These are phyloP conservation scores for Pelargonium fulgidum DNA, from an alignment of 441 rosid species.

Conservation along the genomic window DNA sequence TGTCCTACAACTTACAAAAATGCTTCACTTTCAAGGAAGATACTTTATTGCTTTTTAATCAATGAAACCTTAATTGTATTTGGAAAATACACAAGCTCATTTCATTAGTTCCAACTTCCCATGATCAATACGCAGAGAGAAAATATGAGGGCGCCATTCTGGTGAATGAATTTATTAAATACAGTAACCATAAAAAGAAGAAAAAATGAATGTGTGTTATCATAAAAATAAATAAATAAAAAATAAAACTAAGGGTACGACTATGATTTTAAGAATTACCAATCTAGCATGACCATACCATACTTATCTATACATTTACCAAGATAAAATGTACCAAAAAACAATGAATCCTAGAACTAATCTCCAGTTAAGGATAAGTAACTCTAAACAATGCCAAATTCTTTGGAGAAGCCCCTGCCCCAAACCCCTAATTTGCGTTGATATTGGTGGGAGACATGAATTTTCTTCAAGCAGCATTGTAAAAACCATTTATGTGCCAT, in stretches of 20 bases:
- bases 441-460: not conserved
- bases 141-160: not conserved
- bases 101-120: not conserved
- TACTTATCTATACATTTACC: no score
- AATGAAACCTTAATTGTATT: no score
- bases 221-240: no score
- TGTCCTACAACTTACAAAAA: not conserved
- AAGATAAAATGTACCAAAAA: not conserved
- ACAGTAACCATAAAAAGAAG: no score
- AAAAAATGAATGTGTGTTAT: no score
- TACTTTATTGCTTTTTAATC: not conserved
- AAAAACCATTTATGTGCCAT: not conserved
- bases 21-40: not conserved
- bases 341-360: not conserved
- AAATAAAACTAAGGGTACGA: no score
- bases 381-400: not conserved
- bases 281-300: no score
- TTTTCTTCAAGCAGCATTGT: not conserved
- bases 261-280: no score
- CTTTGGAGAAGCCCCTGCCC: not conserved
- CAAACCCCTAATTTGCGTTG: not conserved
- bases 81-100: not conserved
- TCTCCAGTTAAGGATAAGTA: not conserved
- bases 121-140: not conserved
- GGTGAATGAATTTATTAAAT: no score